These are phyloP conservation scores for Ganoderma multipileum DNA, from an alignment of 1,284 basidiomycete genomes.

Conservation along the genomic window DNA sequence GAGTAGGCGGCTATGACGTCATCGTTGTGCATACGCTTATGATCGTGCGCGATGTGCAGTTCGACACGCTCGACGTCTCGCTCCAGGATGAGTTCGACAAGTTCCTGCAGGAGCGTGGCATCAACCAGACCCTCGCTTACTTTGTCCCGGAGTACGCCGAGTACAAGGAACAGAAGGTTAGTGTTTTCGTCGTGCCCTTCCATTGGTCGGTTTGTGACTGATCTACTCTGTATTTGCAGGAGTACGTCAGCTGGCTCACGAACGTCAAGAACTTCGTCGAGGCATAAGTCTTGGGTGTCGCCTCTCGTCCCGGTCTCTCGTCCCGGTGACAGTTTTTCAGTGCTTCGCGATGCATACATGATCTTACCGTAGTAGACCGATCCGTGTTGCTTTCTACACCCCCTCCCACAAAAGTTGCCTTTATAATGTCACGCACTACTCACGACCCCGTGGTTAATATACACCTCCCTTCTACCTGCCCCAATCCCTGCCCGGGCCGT, in stretches of 20 bases:
- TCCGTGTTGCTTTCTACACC: not conserved
- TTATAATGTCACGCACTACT: conserved; percentile 24
- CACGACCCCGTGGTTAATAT: conserved; percentile 21
- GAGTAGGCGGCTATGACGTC: conserved; percentile 31
- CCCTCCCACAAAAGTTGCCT: conserved; percentile 19
- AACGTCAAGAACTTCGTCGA: conserved; percentile 89
- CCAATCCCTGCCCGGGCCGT: not conserved
- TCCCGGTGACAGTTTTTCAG: not conserved
- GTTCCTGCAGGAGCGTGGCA: conserved; percentile 86
- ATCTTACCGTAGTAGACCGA: conserved; percentile 15
- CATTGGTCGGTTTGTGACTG: conserved; percentile 16
- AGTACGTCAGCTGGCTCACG: conserved; percentile 91
- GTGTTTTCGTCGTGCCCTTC: conserved; percentile 28
- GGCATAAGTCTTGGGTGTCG: conserved; percentile 11
- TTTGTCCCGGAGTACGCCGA: conserved; percentile 89
- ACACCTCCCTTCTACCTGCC: conserved; percentile 16
- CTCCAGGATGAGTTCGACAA: conserved; percentile 90
- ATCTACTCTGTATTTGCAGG: conserved; percentile 51
- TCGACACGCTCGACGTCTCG: conserved; percentile 87
- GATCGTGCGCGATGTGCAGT: conserved; percentile 49
- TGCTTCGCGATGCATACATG: not conserved
- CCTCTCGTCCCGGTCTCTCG: too few species aligned
- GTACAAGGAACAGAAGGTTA: conserved; percentile 89
- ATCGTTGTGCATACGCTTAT: conserved; percentile 12
- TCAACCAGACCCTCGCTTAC: conserved; percentile 81